These are phyloP conservation scores for Naganishia antarctica DNA, from an alignment of 768 basidiomycete genomes.

Conservation along the genomic window DNA sequence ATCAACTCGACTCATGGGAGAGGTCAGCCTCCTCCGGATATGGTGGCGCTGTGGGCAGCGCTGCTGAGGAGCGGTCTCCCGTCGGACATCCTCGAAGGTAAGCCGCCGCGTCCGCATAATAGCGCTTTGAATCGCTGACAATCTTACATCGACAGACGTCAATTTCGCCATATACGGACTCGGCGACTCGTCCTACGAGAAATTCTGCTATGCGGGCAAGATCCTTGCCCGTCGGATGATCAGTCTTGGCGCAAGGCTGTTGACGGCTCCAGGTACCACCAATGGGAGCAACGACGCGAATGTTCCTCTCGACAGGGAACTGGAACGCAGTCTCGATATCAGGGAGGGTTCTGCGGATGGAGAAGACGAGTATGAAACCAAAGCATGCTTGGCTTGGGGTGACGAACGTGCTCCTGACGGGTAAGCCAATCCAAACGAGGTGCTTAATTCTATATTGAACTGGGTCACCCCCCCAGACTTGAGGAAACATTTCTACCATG, in stretches of 20 bases:
- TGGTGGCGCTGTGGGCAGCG: slow-evolving; percentile 45
- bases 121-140: not conserved
- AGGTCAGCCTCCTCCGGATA: slow-evolving; percentile 47
- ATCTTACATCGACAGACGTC: slow-evolving; percentile 32
- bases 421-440: slow-evolving; percentile 35
- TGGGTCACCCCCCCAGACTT: slow-evolving; percentile 29
- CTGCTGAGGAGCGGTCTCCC: slow-evolving; percentile 42
- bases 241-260: slow-evolving; percentile 40
- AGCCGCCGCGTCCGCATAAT: not conserved
- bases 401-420: slow-evolving; percentile 49
- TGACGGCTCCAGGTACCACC: slow-evolving; percentile 3
- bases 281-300: not conserved
- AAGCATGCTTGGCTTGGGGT: slow-evolving; percentile 43
- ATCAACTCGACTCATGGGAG: slow-evolving; percentile 48
- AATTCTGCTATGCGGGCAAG: slow-evolving; percentile 49
- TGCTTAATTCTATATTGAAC: not conserved
- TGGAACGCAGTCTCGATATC: slow-evolving; percentile 5
- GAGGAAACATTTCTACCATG: slow-evolving; percentile 47
- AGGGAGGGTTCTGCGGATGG: not conserved
- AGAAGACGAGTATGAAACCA: not conserved
- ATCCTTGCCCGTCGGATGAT: slow-evolving; percentile 46
- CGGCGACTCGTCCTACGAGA: slow-evolving; percentile 48
- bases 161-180: slow-evolving; percentile 45
- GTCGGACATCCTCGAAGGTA: slow-evolving; percentile 45
- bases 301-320: not conserved